These are phyloP conservation scores for Macroventuria anomochaeta DNA, from an alignment of 2,329 filamentous ascomycete species.

Conservation along the genomic window DNA sequence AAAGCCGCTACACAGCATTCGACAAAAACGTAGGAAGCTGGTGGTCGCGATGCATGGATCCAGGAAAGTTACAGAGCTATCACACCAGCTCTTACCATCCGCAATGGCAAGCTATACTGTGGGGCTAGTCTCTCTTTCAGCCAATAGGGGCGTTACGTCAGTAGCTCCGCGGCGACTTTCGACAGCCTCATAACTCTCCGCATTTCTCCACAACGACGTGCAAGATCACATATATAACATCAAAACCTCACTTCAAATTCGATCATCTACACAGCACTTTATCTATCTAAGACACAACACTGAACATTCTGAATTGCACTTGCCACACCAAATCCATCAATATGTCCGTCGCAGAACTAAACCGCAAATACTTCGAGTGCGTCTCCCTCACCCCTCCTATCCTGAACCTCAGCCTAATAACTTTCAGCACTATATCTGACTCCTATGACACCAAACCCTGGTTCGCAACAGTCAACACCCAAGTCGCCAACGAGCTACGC, in stretches of 20 bases:
- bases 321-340: neutral
- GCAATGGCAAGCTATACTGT: neutral
- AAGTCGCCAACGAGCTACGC: slow-evolving; percentile 63
- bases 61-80: too few relatives aligned
- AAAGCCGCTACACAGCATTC: neutral
- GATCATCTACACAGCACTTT: neutral
- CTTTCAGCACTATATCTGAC: slow-evolving; percentile 58
- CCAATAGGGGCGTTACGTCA: slow-evolving; percentile 7
- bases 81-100: too few relatives aligned
- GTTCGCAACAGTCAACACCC: slow-evolving; percentile 61
- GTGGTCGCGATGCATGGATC: too few relatives aligned
- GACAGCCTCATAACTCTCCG: slow-evolving; percentile 4
- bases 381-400: neutral
- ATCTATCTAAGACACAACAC: neutral
- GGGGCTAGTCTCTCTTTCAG: neutral
- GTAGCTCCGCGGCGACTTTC: slow-evolving; percentile 15
- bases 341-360: slow-evolving; percentile 45
- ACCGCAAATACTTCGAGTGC: slow-evolving; percentile 48
- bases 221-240: slow-evolving; percentile 1
- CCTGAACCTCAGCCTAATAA: slow-evolving; percentile 5
- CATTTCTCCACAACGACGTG: neutral
- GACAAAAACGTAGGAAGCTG: too few relatives aligned
- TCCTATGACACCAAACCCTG: slow-evolving; percentile 62
- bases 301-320: neutral
- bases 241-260: neutral